Evolutionary conservation across 2,329 filamentous ascomycete species (phyloP).

Genomic region (Ustulina deusta): DNA sequence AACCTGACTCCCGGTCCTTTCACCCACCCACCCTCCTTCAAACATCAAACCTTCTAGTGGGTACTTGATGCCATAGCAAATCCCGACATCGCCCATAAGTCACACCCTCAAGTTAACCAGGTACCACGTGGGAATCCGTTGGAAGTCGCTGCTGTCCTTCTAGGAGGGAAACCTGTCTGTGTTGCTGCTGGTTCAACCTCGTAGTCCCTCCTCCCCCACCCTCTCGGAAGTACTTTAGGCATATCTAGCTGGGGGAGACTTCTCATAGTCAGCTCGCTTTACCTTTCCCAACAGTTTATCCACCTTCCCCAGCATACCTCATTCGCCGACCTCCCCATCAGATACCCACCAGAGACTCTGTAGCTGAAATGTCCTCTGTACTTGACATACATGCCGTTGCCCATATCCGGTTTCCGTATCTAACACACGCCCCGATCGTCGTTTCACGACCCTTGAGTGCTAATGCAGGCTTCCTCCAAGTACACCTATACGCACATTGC

Average conservation of each 20-base stretch:
- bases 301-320: slow-evolving; percentile 25
- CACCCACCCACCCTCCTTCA: slow-evolving; percentile 24
- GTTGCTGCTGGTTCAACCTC: slow-evolving; percentile 12
- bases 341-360: slow-evolving; percentile 26
- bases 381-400: slow-evolving; percentile 29
- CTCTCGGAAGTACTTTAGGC: slow-evolving; percentile 11
- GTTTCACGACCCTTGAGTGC: slow-evolving; percentile 23
- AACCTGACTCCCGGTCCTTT: slow-evolving; percentile 21
- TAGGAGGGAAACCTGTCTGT: slow-evolving; percentile 24
- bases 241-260: slow-evolving; percentile 15
- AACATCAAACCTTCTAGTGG: slow-evolving; percentile 26
- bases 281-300: slow-evolving; percentile 26
- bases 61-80: slow-evolving; percentile 34
- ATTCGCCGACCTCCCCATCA: slow-evolving; percentile 29
- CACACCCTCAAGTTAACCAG: slow-evolving; percentile 27
- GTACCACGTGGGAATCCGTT: slow-evolving; percentile 31
- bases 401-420: slow-evolving; percentile 27
- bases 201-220: slow-evolving; percentile 8
- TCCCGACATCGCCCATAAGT: slow-evolving; percentile 34
- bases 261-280: slow-evolving; percentile 25
- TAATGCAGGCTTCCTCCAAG: slow-evolving; percentile 30
- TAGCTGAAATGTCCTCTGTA: slow-evolving; percentile 18
- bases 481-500: slow-evolving; percentile 30
- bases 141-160: slow-evolving; percentile 19
- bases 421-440: slow-evolving; percentile 24